Evolutionary conservation across 768 basidiomycete genomes (phyloP).

Genomic region (Suillus weaverae): DNA sequence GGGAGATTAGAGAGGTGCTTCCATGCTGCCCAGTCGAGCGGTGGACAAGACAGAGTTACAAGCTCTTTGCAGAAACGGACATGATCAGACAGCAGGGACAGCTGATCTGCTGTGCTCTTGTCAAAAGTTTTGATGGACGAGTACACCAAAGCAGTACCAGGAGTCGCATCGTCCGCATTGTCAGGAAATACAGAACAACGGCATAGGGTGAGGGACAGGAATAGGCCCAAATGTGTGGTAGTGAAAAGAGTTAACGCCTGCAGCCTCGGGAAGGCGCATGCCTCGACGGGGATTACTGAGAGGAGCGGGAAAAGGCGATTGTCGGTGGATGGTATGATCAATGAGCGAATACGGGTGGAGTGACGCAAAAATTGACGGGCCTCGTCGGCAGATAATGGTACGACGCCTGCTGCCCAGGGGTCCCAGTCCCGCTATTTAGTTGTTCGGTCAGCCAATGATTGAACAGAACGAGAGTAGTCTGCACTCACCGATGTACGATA

Average conservation of each 20-base stretch:
- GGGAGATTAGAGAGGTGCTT: not conserved
- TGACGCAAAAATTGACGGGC: not conserved
- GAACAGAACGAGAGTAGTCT: not conserved
- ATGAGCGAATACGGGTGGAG: not conserved
- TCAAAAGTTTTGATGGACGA: not conserved
- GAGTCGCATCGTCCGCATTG: not conserved
- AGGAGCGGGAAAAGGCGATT: not conserved
- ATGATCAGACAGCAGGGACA: not conserved
- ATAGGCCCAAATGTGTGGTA: not conserved
- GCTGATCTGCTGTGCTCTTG: not conserved
- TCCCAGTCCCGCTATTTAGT: not conserved
- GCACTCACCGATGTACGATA: not conserved
- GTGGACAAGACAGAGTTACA: not conserved
- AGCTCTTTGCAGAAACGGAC: not conserved
- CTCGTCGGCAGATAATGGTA: not conserved
- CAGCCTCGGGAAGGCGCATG: not conserved
- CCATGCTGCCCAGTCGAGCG: not conserved
- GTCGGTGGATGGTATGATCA: not conserved
- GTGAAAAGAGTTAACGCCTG: not conserved
- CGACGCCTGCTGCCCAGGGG: not conserved
- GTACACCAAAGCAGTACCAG: not conserved
- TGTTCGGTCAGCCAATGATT: not conserved
- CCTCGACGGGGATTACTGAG: not conserved
- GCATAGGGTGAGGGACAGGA: not conserved
- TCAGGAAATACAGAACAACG: not conserved